Evolutionary conservation across 768 basidiomycete species (phyloP).

Genomic region (Tulasnella calospora): DNA sequence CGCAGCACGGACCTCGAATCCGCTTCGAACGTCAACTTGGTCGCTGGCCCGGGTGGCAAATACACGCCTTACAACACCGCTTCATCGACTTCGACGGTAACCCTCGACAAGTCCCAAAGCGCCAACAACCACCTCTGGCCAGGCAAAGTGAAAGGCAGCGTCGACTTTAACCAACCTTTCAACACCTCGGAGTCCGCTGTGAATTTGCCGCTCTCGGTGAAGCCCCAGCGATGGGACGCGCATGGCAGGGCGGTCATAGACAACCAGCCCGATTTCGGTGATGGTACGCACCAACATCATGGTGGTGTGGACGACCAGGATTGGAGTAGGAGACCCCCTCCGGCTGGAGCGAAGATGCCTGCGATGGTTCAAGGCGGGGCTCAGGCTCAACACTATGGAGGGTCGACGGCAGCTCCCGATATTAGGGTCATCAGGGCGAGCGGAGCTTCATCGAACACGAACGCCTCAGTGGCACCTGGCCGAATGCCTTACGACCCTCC

Average conservation of each 20-base stretch:
- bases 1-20: not conserved
- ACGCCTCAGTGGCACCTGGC: not conserved
- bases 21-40: not conserved
- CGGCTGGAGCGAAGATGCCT: not conserved
- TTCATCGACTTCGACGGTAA: not conserved
- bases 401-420: not conserved
- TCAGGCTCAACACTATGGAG: not conserved
- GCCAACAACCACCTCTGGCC: not conserved
- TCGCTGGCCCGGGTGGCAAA: not conserved
- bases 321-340: not conserved
- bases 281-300: not conserved
- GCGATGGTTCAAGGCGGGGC: not conserved
- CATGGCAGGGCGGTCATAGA: conserved; percentile 12
- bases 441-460: not conserved
- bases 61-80: not conserved
- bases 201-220: conserved; percentile 17
- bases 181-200: conserved; percentile 5
- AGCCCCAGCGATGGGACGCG: conserved; percentile 25
- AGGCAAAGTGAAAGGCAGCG: not conserved
- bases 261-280: not conserved
- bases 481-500: not conserved
- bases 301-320: too few relatives aligned
- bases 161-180: conserved; percentile 10
- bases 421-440: conserved; percentile 9
- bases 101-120: not conserved